Conservation (phyloP, 2,329 filamentous ascomycete genomes). For the Simplicillium sp. region DNA sequence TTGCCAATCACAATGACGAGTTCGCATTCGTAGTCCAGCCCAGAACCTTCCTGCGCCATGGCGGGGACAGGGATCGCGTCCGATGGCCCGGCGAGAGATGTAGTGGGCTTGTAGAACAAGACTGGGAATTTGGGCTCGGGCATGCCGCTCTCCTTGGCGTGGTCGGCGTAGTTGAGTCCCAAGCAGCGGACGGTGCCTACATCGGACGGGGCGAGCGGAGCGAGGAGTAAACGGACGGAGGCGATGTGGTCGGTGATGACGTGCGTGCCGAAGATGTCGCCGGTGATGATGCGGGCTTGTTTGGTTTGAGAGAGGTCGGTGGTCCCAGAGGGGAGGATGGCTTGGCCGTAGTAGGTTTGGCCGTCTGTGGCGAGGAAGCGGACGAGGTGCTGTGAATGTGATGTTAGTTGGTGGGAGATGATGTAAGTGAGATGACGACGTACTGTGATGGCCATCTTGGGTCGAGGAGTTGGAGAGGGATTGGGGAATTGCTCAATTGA, state of each 20-base stretch:
- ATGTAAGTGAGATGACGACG: too few relatives aligned
- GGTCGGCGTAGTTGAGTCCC: constrained; percentile 63
- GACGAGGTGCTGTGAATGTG: constrained; percentile 50
- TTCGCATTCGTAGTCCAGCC: constrained; percentile 74
- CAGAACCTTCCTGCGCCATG: constrained; percentile 55
- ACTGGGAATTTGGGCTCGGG: constrained; percentile 62
- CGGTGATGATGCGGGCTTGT: constrained; percentile 52
- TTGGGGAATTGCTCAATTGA: too few relatives aligned
- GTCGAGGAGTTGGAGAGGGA: too few relatives aligned
- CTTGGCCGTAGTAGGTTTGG: constrained; percentile 63
- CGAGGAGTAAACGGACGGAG: constrained; percentile 46
- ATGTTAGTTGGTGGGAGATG: background rate
- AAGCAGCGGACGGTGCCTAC: constrained; percentile 60
- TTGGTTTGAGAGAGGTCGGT: constrained; percentile 52
- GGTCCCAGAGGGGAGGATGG: constrained; percentile 52
- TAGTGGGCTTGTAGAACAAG: constrained; percentile 56
- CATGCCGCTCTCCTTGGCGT: constrained; percentile 61
- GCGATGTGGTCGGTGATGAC: constrained; percentile 53
- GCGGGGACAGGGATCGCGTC: constrained; percentile 57
- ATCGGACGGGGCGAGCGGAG: constrained; percentile 53
- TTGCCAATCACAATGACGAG: constrained; percentile 65
- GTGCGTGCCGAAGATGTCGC: constrained; percentile 57
- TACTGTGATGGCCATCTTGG: too few relatives aligned
- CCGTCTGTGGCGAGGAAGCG: constrained; percentile 66
- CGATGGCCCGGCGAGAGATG: constrained; percentile 53